Conservation (phyloP, 2,329 filamentous ascomycete genomes). For the Tolypocladium pustulatum region DNA sequence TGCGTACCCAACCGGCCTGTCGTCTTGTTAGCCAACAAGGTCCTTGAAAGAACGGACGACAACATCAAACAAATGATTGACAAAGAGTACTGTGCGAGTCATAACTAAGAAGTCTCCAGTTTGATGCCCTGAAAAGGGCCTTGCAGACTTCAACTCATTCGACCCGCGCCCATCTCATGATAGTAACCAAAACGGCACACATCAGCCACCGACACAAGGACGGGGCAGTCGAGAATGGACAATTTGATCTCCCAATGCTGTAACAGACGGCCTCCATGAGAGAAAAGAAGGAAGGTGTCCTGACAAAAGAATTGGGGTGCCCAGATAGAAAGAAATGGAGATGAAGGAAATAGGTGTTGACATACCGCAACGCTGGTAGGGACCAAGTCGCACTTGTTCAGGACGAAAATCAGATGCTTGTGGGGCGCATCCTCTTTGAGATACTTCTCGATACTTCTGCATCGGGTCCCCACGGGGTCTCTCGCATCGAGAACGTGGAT, state of each 20-base stretch:
- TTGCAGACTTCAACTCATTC: conserved; percentile 93
- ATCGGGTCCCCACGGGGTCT: conserved; percentile 83
- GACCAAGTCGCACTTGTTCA: conserved; percentile 60
- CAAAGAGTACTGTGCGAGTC: conserved; percentile 60
- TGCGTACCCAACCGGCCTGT: conserved; percentile 86
- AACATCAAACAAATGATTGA: conserved; percentile 15
- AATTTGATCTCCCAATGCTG: conserved; percentile 89
- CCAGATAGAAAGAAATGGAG: conserved; percentile 16
- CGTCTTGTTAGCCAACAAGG: conserved; percentile 4
- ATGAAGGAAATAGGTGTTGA: not conserved
- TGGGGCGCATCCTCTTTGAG: conserved; percentile 87
- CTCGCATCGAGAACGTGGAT: conserved; percentile 89
- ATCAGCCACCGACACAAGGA: conserved; percentile 46
- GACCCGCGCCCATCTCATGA: conserved; percentile 73
- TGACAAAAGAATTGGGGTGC: conserved; percentile 65
- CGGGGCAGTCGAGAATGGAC: conserved; percentile 31
- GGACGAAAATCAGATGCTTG: conserved; percentile 62
- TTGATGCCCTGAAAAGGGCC: conserved; percentile 39
- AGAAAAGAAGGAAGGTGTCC: conserved; percentile 63
- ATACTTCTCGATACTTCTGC: conserved; percentile 72
- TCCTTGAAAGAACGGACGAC: not conserved
- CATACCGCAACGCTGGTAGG: conserved; percentile 84
- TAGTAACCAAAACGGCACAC: conserved; percentile 79
- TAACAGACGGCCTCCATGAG: conserved; percentile 92
- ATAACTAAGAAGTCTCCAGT: conserved; percentile 97